These are phyloP conservation scores for Pleurotus sapidus DNA, from an alignment of 768 basidiomycete genomes.

Conservation along the genomic window DNA sequence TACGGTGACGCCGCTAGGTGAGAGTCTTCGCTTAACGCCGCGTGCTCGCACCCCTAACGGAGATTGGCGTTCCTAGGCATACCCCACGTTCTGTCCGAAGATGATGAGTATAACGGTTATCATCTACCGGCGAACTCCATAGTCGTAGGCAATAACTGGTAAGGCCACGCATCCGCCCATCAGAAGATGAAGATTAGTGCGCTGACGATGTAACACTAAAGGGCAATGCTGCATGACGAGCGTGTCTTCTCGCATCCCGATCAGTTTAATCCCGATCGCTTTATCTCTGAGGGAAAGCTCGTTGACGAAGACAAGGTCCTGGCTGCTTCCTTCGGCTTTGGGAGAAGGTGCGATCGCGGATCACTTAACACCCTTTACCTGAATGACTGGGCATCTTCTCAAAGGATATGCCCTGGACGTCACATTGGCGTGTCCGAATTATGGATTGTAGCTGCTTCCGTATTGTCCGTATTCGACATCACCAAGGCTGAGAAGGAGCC, in stretches of 20 bases:
- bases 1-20: constrained; percentile 22
- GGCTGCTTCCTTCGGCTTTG: not conserved
- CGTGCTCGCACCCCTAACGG: too few species aligned
- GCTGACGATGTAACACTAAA: constrained; percentile 4
- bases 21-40: too few species aligned
- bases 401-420: constrained; percentile 3
- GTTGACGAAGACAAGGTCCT: not conserved
- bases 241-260: constrained; percentile 25
- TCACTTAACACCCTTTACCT: too few species aligned
- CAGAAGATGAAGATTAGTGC: not conserved
- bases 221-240: constrained; percentile 30
- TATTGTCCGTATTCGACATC: not conserved
- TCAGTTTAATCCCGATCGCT: constrained; percentile 29
- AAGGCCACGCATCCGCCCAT: not conserved
- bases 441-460: not conserved
- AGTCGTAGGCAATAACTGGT: constrained; percentile 28
- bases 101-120: constrained; percentile 33
- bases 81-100: constrained; percentile 24
- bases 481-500: not conserved
- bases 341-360: not conserved
- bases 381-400: not conserved
- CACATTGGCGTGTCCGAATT: not conserved
- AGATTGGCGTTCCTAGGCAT: constrained; percentile 19
- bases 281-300: constrained; percentile 12
- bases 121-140: constrained; percentile 28